A percentile compares a stretch with the other conserved stretches of the same genome.
phyloP scores from a whole-genome alignment of 192 early-diverging fungal species.

The Backusella psychrophila region DNA sequence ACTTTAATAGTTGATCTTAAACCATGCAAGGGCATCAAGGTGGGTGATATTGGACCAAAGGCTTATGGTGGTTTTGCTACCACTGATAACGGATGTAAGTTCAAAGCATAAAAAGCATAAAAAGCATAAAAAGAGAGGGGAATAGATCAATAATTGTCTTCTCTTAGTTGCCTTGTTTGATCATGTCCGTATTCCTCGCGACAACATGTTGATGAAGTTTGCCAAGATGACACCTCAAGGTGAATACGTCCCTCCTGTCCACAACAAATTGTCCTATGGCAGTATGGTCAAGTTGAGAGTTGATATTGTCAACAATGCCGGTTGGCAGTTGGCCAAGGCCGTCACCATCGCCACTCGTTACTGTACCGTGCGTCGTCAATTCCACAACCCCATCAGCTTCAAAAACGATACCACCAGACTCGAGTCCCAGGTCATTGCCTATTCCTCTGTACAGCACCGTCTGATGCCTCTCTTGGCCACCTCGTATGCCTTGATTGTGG shows the following conservation, averaged over 20 bases:
- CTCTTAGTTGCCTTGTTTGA: slow-evolving; percentile 58
- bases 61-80: slow-evolving; percentile 62
- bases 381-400: slow-evolving; percentile 36
- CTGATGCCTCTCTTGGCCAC: slow-evolving; percentile 62
- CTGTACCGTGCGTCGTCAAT: slow-evolving; percentile 67
- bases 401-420: slow-evolving; percentile 17
- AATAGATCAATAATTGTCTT: not conserved
- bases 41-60: slow-evolving; percentile 84
- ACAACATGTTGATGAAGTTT: slow-evolving; percentile 83
- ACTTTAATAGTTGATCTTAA: slow-evolving; percentile 47
- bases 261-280: slow-evolving; percentile 73
- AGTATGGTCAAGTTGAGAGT: slow-evolving; percentile 78
- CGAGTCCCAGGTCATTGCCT: slow-evolving; percentile 70
- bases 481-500: slow-evolving; percentile 61
- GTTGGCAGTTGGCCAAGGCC: slow-evolving; percentile 54
- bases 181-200: slow-evolving; percentile 69
- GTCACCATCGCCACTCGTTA: slow-evolving; percentile 65
- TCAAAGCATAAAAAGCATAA: too few relatives aligned
- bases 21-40: slow-evolving; percentile 68
- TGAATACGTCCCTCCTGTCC: slow-evolving; percentile 62
- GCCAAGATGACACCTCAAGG: slow-evolving; percentile 69
- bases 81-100: slow-evolving; percentile 79
- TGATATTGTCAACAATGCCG: slow-evolving; percentile 60
- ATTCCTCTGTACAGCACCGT: slow-evolving; percentile 67
- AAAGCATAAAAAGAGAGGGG: too few relatives aligned